Evolutionary conservation across 805 yeast species (phyloP).

Genomic region (Saturnispora diversa): DNA sequence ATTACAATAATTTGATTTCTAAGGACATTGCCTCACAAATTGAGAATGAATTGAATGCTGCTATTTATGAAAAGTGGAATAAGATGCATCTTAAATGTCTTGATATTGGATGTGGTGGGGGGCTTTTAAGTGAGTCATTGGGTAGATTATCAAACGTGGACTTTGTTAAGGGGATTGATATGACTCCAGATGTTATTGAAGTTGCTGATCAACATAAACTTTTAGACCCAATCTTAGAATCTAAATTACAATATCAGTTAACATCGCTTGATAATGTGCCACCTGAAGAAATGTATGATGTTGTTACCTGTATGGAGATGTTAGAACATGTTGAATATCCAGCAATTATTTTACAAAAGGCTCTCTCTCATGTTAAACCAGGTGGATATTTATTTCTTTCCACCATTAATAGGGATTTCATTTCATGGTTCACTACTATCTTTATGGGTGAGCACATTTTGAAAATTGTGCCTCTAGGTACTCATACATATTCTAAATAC

Average conservation of each 20-base stretch:
- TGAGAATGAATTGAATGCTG: conserved; percentile 40
- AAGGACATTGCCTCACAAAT: conserved; percentile 40
- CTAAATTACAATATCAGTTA: conserved; percentile 47
- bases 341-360: conserved; percentile 57
- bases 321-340: conserved; percentile 92
- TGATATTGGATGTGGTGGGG: conserved; percentile 99
- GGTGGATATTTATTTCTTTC: conserved; percentile 85
- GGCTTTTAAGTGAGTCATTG: conserved; percentile 77
- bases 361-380: conserved; percentile 58
- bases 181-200: conserved; percentile 71
- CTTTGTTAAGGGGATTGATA: conserved; percentile 73
- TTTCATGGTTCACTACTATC: conserved; percentile 90
- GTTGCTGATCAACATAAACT: conserved; percentile 67
- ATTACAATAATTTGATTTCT: conserved; percentile 55
- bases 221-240: conserved; percentile 54
- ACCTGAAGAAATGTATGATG: conserved; percentile 46
- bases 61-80: conserved; percentile 32
- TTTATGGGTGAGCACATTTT: conserved; percentile 79
- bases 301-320: conserved; percentile 89
- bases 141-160: conserved; percentile 63
- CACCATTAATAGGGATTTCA: conserved; percentile 81
- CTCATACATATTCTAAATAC: conserved; percentile 82
- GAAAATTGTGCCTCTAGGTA: conserved; percentile 81
- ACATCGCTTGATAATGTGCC: conserved; percentile 53
- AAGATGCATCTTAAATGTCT: conserved; percentile 44